These are phyloP conservation scores for Yamadazyma songkhlaensis DNA, from an alignment of 1,139 yeast genomes.

Conservation along the genomic window DNA sequence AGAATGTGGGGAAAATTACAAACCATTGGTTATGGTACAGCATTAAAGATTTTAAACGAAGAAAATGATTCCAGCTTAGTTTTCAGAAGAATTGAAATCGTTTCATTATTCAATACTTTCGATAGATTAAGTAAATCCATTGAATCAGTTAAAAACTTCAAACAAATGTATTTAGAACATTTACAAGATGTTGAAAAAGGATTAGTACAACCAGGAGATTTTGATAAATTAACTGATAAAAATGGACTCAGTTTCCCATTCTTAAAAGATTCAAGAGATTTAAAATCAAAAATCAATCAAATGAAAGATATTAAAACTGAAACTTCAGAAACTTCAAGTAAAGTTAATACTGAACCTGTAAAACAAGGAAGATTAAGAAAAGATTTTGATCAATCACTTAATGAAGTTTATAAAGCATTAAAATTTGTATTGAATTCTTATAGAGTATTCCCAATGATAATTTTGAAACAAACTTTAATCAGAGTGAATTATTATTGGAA, in stretches of 20 bases:
- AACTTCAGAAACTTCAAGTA: constrained; percentile 2
- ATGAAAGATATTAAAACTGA: constrained; percentile 9
- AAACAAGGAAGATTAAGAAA: constrained; percentile 5
- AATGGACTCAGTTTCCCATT: constrained; percentile 45
- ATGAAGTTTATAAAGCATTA: constrained; percentile 61
- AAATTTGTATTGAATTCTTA: constrained; percentile 68
- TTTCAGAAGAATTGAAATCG: constrained; percentile 81
- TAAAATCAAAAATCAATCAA: constrained; percentile 12
- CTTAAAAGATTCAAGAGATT: constrained; percentile 15
- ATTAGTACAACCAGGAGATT: constrained; percentile 41
- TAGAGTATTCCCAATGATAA: constrained; percentile 61
- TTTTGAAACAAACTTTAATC: constrained; percentile 49
- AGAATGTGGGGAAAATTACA: constrained; percentile 98
- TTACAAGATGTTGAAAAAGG: constrained; percentile 42
- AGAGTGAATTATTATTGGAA: constrained; percentile 67
- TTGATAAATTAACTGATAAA: constrained; percentile 27
- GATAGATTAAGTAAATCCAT: constrained; percentile 87
- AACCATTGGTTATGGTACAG: constrained; percentile 96
- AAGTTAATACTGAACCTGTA: not conserved
- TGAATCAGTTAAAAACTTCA: constrained; percentile 70
- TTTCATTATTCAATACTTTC: constrained; percentile 87
- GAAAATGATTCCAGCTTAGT: constrained; percentile 44
- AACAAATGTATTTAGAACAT: constrained; percentile 48
- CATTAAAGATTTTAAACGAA: constrained; percentile 85
- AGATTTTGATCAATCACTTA: constrained; percentile 48